Conservation (phyloP, 2,329 filamentous ascomycete species). For the Sporothrix brasiliensis region DNA sequence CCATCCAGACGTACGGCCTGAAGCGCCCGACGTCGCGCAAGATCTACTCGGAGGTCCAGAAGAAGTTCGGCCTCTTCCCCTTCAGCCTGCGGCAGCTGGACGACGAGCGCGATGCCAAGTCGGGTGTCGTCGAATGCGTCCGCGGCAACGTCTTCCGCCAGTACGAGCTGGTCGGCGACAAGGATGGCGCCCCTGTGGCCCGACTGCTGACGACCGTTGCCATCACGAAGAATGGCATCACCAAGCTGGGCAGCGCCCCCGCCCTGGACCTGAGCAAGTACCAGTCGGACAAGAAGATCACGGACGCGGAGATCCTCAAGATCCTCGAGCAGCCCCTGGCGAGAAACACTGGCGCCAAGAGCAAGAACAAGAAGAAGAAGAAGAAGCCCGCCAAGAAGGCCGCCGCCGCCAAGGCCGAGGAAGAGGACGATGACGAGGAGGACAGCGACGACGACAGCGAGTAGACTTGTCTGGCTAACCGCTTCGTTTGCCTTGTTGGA, state of each 20-base stretch:
- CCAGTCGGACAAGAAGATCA: slow-evolving; percentile 97
- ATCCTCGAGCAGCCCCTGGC: slow-evolving; percentile 86
- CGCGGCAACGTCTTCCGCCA: slow-evolving; percentile 88
- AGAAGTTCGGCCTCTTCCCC: slow-evolving; percentile 96
- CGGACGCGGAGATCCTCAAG: slow-evolving; percentile 91
- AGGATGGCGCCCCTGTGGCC: slow-evolving; percentile 82
- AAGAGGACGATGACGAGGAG: slow-evolving; percentile 42
- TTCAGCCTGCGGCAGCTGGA: slow-evolving; percentile 97
- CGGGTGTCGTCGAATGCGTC: slow-evolving; percentile 92
- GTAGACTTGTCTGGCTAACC: slow-evolving; percentile 1
- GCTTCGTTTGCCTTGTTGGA: slow-evolving; percentile 7
- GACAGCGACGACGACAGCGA: slow-evolving; percentile 45
- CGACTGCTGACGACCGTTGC: slow-evolving; percentile 88
- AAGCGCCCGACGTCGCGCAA: slow-evolving; percentile 94
- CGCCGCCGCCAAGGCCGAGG: slow-evolving; percentile 39
- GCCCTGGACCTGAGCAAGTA: slow-evolving; percentile 76
- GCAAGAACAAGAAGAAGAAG: slow-evolving; percentile 89
- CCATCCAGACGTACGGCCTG: slow-evolving; percentile 84
- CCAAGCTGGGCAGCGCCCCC: slow-evolving; percentile 77
- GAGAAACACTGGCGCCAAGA: slow-evolving; percentile 80
- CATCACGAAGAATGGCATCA: slow-evolving; percentile 96
- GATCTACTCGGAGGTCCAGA: slow-evolving; percentile 89
- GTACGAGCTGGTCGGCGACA: slow-evolving; percentile 95
- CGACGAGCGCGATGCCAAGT: slow-evolving; percentile 95
- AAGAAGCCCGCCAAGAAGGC: slow-evolving; percentile 58